Evolutionary conservation across 805 yeast species (phyloP).

Genomic region (Starmerella etchellsii): DNA sequence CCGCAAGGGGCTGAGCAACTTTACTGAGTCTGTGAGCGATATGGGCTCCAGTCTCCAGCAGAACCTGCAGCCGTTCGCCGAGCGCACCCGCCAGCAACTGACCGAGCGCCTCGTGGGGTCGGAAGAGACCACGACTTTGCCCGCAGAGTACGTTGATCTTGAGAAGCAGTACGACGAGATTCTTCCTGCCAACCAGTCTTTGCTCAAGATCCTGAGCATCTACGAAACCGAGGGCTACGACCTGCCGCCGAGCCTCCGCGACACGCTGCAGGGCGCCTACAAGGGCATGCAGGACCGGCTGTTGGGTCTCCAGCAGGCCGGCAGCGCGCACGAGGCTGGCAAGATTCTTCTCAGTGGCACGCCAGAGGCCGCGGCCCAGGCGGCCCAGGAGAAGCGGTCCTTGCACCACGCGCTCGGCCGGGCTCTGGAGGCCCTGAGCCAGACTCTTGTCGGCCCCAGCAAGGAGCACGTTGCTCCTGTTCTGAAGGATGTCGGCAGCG

Average conservation of each 20-base stretch:
- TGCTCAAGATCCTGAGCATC: slow-evolving; percentile 41
- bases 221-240: slow-evolving; percentile 73
- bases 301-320: slow-evolving; percentile 54
- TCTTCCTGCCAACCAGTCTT: slow-evolving; percentile 49
- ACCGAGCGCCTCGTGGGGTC: slow-evolving; percentile 72
- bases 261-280: slow-evolving; percentile 62
- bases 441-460: slow-evolving; percentile 31
- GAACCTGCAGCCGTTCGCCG: slow-evolving; percentile 58
- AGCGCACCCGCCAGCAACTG: slow-evolving; percentile 63
- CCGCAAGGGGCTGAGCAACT: slow-evolving; percentile 29
- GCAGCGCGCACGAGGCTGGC: slow-evolving; percentile 73
- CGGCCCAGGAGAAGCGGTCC: slow-evolving; percentile 61
- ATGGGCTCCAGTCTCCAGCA: slow-evolving; percentile 23
- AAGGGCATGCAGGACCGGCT: slow-evolving; percentile 53
- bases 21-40: slow-evolving; percentile 28
- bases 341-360: slow-evolving; percentile 37
- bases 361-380: slow-evolving; percentile 29
- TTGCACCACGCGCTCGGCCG: slow-evolving; percentile 70
- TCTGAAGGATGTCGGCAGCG: slow-evolving; percentile 52
- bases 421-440: slow-evolving; percentile 34
- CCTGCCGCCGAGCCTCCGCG: slow-evolving; percentile 64
- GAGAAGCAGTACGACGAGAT: slow-evolving; percentile 64
- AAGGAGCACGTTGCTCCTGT: slow-evolving; percentile 46
- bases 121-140: slow-evolving; percentile 73
- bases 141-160: slow-evolving; percentile 64